Percentiles rank a stretch among this genome's conserved stretches.
phyloP scores from a whole-genome alignment of 1,139 yeast species.

The Scheffersomyces illinoinensis region DNA sequence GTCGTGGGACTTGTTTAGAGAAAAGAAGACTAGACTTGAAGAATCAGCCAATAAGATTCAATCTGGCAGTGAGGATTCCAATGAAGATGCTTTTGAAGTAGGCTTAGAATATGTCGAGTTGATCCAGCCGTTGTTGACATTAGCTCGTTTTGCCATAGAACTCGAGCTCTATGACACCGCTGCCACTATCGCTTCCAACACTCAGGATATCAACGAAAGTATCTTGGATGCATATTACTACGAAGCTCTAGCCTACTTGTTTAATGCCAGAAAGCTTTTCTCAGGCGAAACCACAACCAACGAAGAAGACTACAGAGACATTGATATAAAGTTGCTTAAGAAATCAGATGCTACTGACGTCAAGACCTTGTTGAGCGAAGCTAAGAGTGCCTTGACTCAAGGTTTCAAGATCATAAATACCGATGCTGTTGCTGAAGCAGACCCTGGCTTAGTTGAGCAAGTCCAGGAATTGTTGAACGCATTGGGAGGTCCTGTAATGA shows the following conservation, averaged over 20 bases:
- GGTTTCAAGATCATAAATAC: conserved; percentile 53
- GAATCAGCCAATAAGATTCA: conserved; percentile 32
- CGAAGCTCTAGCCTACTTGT: conserved; percentile 74
- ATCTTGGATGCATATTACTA: conserved; percentile 77
- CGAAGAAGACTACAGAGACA: conserved; percentile 51
- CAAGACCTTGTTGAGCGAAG: conserved; percentile 39
- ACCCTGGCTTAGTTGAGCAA: conserved; percentile 56
- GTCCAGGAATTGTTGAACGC: conserved; percentile 50
- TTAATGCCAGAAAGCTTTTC: conserved; percentile 51
- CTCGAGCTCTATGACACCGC: conserved; percentile 70
- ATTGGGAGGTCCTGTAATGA: conserved; percentile 60
- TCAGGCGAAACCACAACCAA: conserved; percentile 14
- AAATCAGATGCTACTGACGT: conserved; percentile 27
- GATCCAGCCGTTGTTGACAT: conserved; percentile 66
- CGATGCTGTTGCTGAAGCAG: conserved; percentile 43
- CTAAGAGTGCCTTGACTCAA: conserved; percentile 55
- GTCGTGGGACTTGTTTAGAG: conserved; percentile 71
- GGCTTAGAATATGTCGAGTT: conserved; percentile 60
- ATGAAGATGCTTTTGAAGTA: conserved; percentile 36
- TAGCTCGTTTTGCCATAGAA: conserved; percentile 77
- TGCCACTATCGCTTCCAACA: conserved; percentile 55
- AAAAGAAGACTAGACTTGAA: conserved; percentile 52
- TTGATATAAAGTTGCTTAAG: conserved; percentile 29
- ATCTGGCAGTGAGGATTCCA: conserved; percentile 19
- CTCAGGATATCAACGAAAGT: conserved; percentile 80